Evolutionary conservation across 306 rosid species (phyloP).

Genomic region (Cucurbita ficifolia): DNA sequence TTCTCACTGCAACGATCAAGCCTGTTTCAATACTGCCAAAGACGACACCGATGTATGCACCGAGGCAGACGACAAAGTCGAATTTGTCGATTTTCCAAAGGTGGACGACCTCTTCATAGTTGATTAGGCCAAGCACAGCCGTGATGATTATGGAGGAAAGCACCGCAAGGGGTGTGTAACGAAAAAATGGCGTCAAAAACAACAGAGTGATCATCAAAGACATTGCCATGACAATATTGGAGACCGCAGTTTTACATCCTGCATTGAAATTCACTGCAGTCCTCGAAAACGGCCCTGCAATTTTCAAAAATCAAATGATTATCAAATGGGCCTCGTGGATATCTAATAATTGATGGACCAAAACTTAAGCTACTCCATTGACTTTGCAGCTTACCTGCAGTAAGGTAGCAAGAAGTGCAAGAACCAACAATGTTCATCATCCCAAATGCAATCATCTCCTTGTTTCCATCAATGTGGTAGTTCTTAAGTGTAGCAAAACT

Average conservation of each 20-base stretch:
- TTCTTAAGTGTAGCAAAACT: constrained; percentile 30
- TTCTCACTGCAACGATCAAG: constrained; percentile 26
- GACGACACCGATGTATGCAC: constrained; percentile 27
- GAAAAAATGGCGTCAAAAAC: constrained; percentile 33
- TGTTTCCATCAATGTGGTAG: constrained; percentile 39
- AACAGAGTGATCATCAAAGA: constrained; percentile 29
- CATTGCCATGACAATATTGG: constrained; percentile 32
- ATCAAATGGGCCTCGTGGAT: neutral
- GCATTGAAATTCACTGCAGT: constrained; percentile 40
- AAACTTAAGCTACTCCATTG: neutral
- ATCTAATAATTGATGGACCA: neutral
- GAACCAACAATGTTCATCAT: constrained; percentile 43
- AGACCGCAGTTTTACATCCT: constrained; percentile 35
- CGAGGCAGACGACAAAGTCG: constrained; percentile 22
- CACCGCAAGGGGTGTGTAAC: constrained; percentile 35
- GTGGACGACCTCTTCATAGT: constrained; percentile 26
- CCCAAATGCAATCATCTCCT: constrained; percentile 44
- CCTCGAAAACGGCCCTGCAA: constrained; percentile 32
- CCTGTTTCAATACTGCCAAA: constrained; percentile 33
- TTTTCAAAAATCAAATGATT: neutral
- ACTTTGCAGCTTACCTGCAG: constrained; percentile 15
- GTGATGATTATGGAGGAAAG: constrained; percentile 32
- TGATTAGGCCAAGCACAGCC: constrained; percentile 30
- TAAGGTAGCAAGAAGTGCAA: constrained; percentile 36
- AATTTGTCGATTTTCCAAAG: constrained; percentile 37